These are phyloP conservation scores for Combretum micranthum DNA, from an alignment of 345 rosid genomes.

Conservation along the genomic window DNA sequence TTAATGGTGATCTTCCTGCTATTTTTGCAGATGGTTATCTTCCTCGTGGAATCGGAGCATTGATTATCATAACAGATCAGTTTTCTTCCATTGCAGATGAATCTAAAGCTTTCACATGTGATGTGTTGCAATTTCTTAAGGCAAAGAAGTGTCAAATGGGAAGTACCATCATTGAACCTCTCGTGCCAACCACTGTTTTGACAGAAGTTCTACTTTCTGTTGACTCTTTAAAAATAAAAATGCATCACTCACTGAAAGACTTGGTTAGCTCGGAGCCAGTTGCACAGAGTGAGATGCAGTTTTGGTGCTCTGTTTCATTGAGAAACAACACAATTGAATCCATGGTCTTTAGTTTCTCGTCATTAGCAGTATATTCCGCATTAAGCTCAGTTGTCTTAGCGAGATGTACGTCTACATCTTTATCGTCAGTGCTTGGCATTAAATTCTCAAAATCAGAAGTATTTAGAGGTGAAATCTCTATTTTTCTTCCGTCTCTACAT, in stretches of 20 bases:
- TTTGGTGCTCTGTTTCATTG: conserved; percentile 47
- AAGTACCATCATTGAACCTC: conserved; percentile 24
- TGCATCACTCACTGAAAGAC: conserved; percentile 29
- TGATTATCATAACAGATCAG: conserved; percentile 49
- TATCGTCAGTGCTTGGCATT: conserved; percentile 41
- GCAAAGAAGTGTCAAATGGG: conserved; percentile 31
- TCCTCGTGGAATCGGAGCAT: conserved; percentile 47
- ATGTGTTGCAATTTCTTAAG: conserved; percentile 51
- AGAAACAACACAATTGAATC: conserved; percentile 33
- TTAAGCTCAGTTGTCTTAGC: conserved; percentile 47
- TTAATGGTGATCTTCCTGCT: conserved; percentile 9
- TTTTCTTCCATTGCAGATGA: conserved; percentile 47
- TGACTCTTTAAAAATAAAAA: conserved; percentile 41
- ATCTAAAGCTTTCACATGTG: conserved; percentile 46
- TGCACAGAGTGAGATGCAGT: conserved; percentile 51
- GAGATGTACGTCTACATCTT: conserved; percentile 34
- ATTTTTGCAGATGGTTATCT: conserved; percentile 44
- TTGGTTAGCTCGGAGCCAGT: conserved; percentile 39
- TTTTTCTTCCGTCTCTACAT: conserved; percentile 66
- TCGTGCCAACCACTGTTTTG: conserved; percentile 22
- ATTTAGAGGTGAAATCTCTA: conserved; percentile 28
- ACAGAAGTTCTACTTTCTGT: conserved; percentile 38
- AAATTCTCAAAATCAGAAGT: conserved; percentile 31
- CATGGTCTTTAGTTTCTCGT: conserved; percentile 42
- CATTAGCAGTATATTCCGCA: conserved; percentile 42